Conservation (phyloP, 2,329 filamentous ascomycete species). For the Neopestalotiopsis sp. region DNA sequence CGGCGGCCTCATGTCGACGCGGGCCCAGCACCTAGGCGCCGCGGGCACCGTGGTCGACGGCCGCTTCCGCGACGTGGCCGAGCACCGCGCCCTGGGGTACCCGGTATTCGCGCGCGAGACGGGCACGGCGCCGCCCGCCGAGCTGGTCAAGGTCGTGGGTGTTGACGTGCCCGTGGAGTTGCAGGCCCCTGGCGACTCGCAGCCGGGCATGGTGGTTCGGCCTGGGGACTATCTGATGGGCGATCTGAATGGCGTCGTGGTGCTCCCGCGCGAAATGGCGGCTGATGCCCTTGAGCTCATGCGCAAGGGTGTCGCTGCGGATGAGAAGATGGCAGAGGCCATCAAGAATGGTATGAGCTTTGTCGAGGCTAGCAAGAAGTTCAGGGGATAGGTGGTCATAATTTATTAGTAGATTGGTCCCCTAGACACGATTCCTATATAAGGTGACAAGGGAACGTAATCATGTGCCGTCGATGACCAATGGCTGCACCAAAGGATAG, state of each 20-base stretch:
- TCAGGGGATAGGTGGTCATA: slow-evolving; percentile 34
- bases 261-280: slow-evolving; percentile 45
- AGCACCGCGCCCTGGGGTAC: slow-evolving; percentile 54
- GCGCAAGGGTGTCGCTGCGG: slow-evolving; percentile 46
- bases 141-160: slow-evolving; percentile 47
- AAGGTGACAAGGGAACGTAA: too few relatives aligned
- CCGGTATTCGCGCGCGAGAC: slow-evolving; percentile 52
- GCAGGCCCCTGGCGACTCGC: slow-evolving; percentile 37
- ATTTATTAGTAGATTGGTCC: too few relatives aligned
- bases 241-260: slow-evolving; percentile 52
- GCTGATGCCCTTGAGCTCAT: slow-evolving; percentile 47
- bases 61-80: slow-evolving; percentile 56
- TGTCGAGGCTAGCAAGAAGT: slow-evolving; percentile 48
- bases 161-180: slow-evolving; percentile 48
- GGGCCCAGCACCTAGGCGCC: slow-evolving; percentile 50
- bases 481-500: too few relatives aligned
- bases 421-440: too few relatives aligned
- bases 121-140: slow-evolving; percentile 49
- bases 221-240: slow-evolving; percentile 52
- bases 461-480: too few relatives aligned
- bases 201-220: slow-evolving; percentile 41
- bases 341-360: slow-evolving; percentile 50
- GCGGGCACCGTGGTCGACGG: slow-evolving; percentile 58
- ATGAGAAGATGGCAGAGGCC: slow-evolving; percentile 46
- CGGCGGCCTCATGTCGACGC: slow-evolving; percentile 58